Evolutionary conservation across 192 early-diverging fungal genomes (phyloP).

Genomic region (Coemansia sp.): DNA sequence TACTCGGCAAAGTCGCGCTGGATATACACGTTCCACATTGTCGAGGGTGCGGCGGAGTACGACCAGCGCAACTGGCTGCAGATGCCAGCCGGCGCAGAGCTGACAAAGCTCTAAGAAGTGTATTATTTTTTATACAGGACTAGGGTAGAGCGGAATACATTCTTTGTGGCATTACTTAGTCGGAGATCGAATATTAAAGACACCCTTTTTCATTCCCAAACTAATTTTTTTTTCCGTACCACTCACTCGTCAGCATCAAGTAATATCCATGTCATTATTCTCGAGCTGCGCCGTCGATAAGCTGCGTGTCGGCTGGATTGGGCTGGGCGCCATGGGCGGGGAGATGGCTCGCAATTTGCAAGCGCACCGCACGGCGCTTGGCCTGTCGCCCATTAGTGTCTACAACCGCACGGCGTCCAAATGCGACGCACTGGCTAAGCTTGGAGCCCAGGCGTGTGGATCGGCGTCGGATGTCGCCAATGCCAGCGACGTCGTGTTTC

Average conservation of each 20-base stretch:
- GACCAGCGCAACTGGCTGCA: slow-evolving; percentile 81
- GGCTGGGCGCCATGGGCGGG: slow-evolving; percentile 66
- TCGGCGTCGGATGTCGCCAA: slow-evolving; percentile 47
- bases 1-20: slow-evolving; percentile 74
- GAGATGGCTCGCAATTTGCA: slow-evolving; percentile 69
- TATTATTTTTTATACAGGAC: neutral
- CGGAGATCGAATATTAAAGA: neutral
- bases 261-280: slow-evolving; percentile 1
- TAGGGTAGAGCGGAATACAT: neutral
- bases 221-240: neutral
- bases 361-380: slow-evolving; percentile 35
- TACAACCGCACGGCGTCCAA: slow-evolving; percentile 67
- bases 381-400: slow-evolving; percentile 51
- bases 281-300: neutral
- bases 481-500: slow-evolving; percentile 62
- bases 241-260: neutral
- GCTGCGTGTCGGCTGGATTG: slow-evolving; percentile 60
- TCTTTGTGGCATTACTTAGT: neutral
- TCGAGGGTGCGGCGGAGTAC: slow-evolving; percentile 77
- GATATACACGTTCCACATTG: slow-evolving; percentile 95
- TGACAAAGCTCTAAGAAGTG: slow-evolving; percentile 26
- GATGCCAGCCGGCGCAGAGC: slow-evolving; percentile 25
- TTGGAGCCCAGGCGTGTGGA: slow-evolving; percentile 44
- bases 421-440: slow-evolving; percentile 35
- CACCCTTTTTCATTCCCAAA: neutral